phyloP scores from a whole-genome alignment of 148 eudicot genomes.

The Chenopodium album region DNA sequence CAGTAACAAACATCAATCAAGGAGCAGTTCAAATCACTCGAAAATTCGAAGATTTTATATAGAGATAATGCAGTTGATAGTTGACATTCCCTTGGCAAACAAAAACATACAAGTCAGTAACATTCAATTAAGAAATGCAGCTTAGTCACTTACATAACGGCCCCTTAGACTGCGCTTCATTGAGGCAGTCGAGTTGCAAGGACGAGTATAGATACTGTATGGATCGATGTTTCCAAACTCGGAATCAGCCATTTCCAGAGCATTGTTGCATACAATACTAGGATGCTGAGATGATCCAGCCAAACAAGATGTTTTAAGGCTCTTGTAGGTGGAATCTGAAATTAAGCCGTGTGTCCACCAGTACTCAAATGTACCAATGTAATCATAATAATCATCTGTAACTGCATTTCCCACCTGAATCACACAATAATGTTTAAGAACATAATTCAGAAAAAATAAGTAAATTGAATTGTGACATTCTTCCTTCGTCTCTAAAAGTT shows the following conservation, averaged over 20 bases:
- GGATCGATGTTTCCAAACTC: conserved; percentile 89
- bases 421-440: background rate
- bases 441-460: too few relatives aligned
- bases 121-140: background rate
- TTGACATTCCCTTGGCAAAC: background rate
- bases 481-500: too few relatives aligned
- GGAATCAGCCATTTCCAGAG: conserved; percentile 47
- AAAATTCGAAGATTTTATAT: background rate
- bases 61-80: background rate
- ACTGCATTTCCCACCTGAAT: conserved; percentile 91
- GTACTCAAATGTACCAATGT: conserved; percentile 86
- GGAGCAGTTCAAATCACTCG: background rate
- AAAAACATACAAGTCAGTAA: background rate
- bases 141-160: conserved; percentile 59
- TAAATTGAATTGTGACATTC: background rate
- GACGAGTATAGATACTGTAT: conserved; percentile 71
- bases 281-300: conserved; percentile 74
- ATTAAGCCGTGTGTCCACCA: conserved; percentile 96
- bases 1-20: background rate
- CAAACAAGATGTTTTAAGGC: conserved; percentile 47
- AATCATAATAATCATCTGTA: conserved; percentile 82
- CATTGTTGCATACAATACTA: conserved; percentile 46
- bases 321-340: conserved; percentile 73
- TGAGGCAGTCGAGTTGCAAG: conserved; percentile 53
- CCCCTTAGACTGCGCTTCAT: conserved; percentile 54